A percentile compares a stretch with the other conserved stretches of the same genome.
These are phyloP conservation scores for Ceratocystis huliohia DNA, from an alignment of 2,329 filamentous ascomycete genomes.

Conservation along the genomic window DNA sequence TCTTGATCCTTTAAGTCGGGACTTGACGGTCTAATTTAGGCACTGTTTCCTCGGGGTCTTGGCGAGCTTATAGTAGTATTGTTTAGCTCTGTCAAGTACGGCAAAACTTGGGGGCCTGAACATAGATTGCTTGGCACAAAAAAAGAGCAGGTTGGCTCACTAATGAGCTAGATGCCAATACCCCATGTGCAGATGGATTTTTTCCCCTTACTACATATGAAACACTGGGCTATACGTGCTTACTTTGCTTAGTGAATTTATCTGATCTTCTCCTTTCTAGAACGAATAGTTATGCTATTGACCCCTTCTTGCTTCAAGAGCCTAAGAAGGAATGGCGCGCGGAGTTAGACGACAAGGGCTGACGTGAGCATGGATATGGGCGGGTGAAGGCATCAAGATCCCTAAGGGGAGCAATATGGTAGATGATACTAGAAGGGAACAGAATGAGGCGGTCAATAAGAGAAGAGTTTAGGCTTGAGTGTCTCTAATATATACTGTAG, in stretches of 20 bases:
- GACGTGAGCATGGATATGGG: background rate
- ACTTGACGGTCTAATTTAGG: background rate
- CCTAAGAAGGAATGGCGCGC: background rate
- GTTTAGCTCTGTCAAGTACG: too few relatives aligned
- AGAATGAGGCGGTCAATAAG: too few relatives aligned
- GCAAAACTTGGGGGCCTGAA: too few relatives aligned
- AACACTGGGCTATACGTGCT: background rate
- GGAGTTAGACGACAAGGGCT: background rate
- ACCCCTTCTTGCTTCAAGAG: background rate
- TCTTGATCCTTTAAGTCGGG: background rate
- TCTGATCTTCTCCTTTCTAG: conserved; percentile 8
- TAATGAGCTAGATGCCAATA: background rate
- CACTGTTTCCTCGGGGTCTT: background rate
- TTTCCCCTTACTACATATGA: background rate
- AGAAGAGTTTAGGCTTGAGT: too few relatives aligned
- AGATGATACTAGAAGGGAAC: too few relatives aligned
- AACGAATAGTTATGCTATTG: background rate
- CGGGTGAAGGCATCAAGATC: too few relatives aligned
- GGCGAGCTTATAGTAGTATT: background rate
- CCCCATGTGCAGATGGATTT: too few relatives aligned
- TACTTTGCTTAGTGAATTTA: background rate
- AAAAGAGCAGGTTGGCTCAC: too few relatives aligned
- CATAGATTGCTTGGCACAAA: too few relatives aligned
- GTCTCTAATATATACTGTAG: too few relatives aligned
- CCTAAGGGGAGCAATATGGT: too few relatives aligned